Base-by-base conservation (phyloP, 2,329 filamentous ascomycete genomes). In the Metarhizium brunneum region DNA sequence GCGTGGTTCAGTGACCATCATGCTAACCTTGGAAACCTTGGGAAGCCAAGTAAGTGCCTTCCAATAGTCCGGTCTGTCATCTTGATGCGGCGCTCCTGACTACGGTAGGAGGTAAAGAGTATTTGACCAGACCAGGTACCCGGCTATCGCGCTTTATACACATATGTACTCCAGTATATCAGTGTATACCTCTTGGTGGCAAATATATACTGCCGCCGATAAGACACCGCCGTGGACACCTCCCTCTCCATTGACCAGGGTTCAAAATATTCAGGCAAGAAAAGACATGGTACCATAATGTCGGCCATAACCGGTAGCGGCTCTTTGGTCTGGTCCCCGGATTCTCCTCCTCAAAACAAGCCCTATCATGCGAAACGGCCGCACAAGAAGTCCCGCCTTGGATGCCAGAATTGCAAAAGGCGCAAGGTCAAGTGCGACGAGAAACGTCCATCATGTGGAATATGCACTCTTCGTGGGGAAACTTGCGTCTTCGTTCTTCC, bases 401-500 rank as follows among this genome's bases (percentile, higher is more conserved):
- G 79, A 6, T 83, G 80, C 61, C 69, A 68, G 58, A 79, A 76
- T 62, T 83, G 80, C 71, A 83, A 82, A 66, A 65, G 66, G 16
- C 75, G 80, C 54, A 81, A 79, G 65, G 76, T 80, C 54, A 81
- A 80, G 66, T 82, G 79, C 65, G 76, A 80, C 57, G 79, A 83
- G 62, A 69, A 61, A 5, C 73, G 71, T 32, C 80, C 80, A 0
- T 62, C 68, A 2, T 83, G 80, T 61, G 72, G 73, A 45, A 70
- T 73, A 35, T 83, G 80, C 64, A 71, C 66, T 47, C 64, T 77
- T 57, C 73, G 79, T 56, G 73, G 71, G 55, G 74, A 75, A 54
- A 65, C 68, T 2, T 83, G 80, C 63, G 64, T 75, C 53, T 83
- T 81, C 62, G 69, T 40, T 18, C 11, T 14, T 7, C 14, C 47